These are phyloP conservation scores for Phytophthora ohioensis DNA, from an alignment of 352 stramenopile species.

Conservation along the genomic window DNA sequence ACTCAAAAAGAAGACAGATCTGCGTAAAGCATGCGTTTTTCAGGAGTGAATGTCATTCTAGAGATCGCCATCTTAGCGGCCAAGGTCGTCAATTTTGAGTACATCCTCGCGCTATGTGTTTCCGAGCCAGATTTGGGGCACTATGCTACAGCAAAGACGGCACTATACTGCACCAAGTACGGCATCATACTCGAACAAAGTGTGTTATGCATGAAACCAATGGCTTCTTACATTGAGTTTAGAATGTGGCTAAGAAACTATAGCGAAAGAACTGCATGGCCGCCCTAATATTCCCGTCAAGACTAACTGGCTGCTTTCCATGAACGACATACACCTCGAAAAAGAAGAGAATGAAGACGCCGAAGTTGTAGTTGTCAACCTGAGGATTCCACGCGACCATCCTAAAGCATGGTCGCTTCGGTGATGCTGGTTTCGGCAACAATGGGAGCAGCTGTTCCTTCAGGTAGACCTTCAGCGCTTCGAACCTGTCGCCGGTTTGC, in stretches of 20 bases:
- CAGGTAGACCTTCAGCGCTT: not conserved
- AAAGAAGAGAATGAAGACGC: conserved; percentile 19
- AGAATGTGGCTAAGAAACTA: conserved; percentile 11
- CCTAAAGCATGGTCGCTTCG: conserved; percentile 8
- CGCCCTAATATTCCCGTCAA: conserved; percentile 14
- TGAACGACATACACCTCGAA: not conserved
- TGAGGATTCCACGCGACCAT: not conserved
- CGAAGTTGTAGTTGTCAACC: conserved; percentile 21
- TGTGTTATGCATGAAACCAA: not conserved
- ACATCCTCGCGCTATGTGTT: no score
- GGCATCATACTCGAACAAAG: no score
- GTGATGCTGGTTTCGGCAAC: conserved; percentile 1
- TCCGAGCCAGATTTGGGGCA: no score
- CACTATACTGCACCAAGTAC: no score
- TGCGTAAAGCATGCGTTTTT: no score
- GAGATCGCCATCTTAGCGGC: no score
- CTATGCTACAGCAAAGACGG: no score
- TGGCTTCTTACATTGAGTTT: conserved; percentile 14
- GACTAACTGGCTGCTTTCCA: not conserved
- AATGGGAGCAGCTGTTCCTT: conserved; percentile 4
- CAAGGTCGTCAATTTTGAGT: no score
- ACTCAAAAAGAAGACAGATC: no score
- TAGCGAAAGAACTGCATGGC: conserved; percentile 27
- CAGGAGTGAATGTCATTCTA: no score
- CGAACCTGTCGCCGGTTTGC: not conserved